Base-by-base conservation (phyloP, 2,329 filamentous ascomycete genomes). In the Fusarium anthophilum region DNA sequence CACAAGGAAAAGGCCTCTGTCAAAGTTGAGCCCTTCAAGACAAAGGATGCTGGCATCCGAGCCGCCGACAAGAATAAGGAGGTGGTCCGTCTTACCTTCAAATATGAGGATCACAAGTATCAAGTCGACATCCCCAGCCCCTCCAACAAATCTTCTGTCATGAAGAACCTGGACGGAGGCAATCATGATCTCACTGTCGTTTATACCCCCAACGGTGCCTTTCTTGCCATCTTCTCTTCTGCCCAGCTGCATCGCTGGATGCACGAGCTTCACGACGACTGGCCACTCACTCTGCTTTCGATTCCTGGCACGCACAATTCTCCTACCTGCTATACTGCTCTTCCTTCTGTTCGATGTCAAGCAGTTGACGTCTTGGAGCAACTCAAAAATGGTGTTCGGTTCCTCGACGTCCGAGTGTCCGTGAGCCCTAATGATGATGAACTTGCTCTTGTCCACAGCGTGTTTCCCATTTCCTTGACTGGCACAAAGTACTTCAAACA, bases 251-350 rank as follows among this genome's bases (percentile, higher is more conserved):
- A 90, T 70, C 84, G 87, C 60, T 98, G 96, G 96, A 98, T 98
- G 95, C 83, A 87, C 64, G 87, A 91, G 70, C 87, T 98, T 47
- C 86, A 88, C 69, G 90, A 95, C 78, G 87, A 91, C 26, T 92
- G 90, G 58, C 91, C 94, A 4, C 86, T 98, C 9, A 93, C 94
- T 3, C 88, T 92, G 6, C 90, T 99, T 56, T 96, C 93, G 56
- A 96, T 98, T 72, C 96, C 96, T 1, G 96, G 96, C 73, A 98
- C 96, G 0, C 96, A 99, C 86, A 98, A 99, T 84, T 94, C 93
- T 24, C 94, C 96, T 12, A 97, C 95, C 15, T 92, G 90, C 84
- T 88, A 97, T 85, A 88, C 90, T 55, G 95, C 96, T 18, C 88
- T 98, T 10, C 96, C 96, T 3, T 97, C 94, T 3, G 96, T 98